Evolutionary conservation across 1,284 basidiomycete genomes (phyloP).

Genomic region (Flammula alnicola): DNA sequence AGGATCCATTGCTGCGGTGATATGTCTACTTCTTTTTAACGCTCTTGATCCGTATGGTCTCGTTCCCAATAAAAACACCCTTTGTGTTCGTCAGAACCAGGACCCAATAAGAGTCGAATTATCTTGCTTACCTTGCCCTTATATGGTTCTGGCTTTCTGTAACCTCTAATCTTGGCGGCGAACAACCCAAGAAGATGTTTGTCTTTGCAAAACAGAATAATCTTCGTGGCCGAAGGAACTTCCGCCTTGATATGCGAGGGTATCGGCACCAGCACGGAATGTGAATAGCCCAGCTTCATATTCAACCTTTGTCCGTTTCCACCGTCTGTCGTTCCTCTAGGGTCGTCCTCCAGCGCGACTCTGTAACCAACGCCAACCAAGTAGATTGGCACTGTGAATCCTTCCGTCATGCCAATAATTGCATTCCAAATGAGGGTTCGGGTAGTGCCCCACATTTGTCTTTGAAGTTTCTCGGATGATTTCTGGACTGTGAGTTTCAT

Average conservation of each 20-base stretch:
- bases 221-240: slow-evolving; percentile 73
- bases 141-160: slow-evolving; percentile 94
- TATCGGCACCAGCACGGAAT: slow-evolving; percentile 84
- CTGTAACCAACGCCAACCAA: slow-evolving; percentile 97
- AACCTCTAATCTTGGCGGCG: slow-evolving; percentile 83
- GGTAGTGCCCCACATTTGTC: slow-evolving; percentile 93
- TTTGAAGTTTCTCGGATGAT: slow-evolving; percentile 73
- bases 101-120: slow-evolving; percentile 8
- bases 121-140: slow-evolving; percentile 86
- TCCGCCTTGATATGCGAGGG: slow-evolving; percentile 81
- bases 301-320: slow-evolving; percentile 71
- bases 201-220: slow-evolving; percentile 69
- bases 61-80: slow-evolving; percentile 92
- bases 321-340: slow-evolving; percentile 62
- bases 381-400: slow-evolving; percentile 82
- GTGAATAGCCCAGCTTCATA: slow-evolving; percentile 92
- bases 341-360: slow-evolving; percentile 86
- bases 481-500: slow-evolving; percentile 75
- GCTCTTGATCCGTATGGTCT: slow-evolving; percentile 88
- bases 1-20: slow-evolving; percentile 3
- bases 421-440: slow-evolving; percentile 91
- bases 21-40: slow-evolving; percentile 92
- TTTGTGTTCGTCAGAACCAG: slow-evolving; percentile 34
- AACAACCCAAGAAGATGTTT: slow-evolving; percentile 86
- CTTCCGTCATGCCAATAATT: slow-evolving; percentile 86